A percentile compares a stretch with the other conserved stretches of the same genome.
Conservation (phyloP, 2,329 filamentous ascomycete species). For the Geosmithia flava region DNA sequence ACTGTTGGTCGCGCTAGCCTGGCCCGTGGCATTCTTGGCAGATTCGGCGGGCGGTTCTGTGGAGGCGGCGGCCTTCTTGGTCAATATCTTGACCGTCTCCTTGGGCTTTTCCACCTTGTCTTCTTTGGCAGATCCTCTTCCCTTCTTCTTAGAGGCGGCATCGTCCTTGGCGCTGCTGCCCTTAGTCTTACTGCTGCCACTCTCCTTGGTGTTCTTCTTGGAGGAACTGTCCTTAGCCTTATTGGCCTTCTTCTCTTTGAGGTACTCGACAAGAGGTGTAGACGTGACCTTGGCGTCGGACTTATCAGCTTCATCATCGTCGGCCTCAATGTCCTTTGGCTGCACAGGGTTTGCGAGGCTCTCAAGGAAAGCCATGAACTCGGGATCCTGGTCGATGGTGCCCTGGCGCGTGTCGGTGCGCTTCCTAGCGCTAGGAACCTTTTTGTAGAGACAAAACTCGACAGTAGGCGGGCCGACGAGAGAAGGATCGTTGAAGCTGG, state of each 20-base stretch:
- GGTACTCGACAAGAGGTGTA: conserved; percentile 80
- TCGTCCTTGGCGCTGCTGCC: conserved; percentile 24
- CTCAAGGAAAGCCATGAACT: conserved; percentile 89
- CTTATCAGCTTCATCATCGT: conserved; percentile 30
- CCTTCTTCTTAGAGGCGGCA: conserved; percentile 48
- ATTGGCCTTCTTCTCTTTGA: conserved; percentile 85
- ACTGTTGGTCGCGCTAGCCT: conserved; percentile 16
- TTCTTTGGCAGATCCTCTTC: conserved; percentile 42
- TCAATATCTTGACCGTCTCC: conserved; percentile 51
- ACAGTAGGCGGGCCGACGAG: conserved; percentile 69
- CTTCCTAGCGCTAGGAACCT: conserved; percentile 61
- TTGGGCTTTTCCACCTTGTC: conserved; percentile 40
- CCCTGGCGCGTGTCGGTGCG: conserved; percentile 78
- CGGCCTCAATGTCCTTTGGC: conserved; percentile 31
- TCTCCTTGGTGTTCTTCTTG: conserved; percentile 39
- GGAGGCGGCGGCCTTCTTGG: conserved; percentile 40
- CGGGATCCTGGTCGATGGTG: conserved; percentile 90
- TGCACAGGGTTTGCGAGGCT: conserved; percentile 60
- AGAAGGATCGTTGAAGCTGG: conserved; percentile 57
- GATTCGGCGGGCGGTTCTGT: conserved; percentile 9
- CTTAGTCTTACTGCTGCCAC: conserved; percentile 41
- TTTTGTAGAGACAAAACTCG: conserved; percentile 75
- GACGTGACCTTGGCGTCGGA: conserved; percentile 55
- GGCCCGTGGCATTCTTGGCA: conserved; percentile 23
- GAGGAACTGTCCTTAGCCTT: conserved; percentile 41